Base-by-base conservation (phyloP, 2,329 filamentous ascomycete species). In the Hymenoscyphus salicellus region DNA sequence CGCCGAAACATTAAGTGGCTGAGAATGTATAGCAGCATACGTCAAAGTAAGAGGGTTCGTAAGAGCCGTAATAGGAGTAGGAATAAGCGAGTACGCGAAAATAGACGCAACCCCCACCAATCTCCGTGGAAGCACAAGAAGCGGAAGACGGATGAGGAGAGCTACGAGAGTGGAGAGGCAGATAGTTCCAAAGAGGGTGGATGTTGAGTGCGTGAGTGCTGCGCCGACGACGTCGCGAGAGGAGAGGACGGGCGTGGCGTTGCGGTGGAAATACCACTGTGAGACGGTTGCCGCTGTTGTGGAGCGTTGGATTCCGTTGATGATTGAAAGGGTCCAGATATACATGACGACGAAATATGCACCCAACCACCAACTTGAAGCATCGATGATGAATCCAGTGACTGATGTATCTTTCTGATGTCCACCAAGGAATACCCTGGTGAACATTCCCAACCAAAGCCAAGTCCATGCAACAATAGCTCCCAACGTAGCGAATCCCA, bases 211-310 rank as follows among this genome's bases (percentile, higher is more conserved):
- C 59, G 83, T 82, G 55, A 97, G 81, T 16, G 93, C 94, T 6
- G 93, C 94, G 66, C 86, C 82, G 30, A 98, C 92, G 58, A 98
- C 89, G 63, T 93, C 89, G 63, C 84, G 83, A 0, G 92, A 93
- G 0, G 91, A 88, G 2, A 93, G 88, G 8, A 89, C 83, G 5
- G 94, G 92, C 11, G 88, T 85, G 4, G 88, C 87, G 72, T 96
- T 90, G 68, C 95, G 92, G 77, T 98, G 94, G 77, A 98, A 99
- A 78, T 99, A 99, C 95, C 95, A 99, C 77, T 99, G 95, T 49
- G 92, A 96, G 28, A 98, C 94, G 0, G 94, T 97, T 11, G 95
- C 95, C 28, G 93, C 94, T 16, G 94, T 97, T 17, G 93, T 95
- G 26, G 92, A 89, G 65, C 95, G 89, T 76, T 99, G 94, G 26